A percentile compares a stretch with the other conserved stretches of the same genome.
These are phyloP conservation scores for Leishmania amazonensis DNA, from an alignment of 208 protist species.

Conservation along the genomic window DNA sequence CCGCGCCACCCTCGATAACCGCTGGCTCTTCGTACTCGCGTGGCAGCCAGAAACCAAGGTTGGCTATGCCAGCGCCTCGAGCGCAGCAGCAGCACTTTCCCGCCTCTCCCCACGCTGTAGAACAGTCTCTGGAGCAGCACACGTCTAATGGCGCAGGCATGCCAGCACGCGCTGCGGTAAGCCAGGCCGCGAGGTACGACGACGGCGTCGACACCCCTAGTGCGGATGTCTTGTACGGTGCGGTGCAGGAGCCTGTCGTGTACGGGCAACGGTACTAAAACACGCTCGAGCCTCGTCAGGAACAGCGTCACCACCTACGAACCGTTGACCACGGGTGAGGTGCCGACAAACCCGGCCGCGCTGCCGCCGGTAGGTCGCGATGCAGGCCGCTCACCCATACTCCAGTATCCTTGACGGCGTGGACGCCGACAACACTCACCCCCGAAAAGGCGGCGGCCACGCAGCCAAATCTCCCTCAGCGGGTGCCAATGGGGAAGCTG, in stretches of 20 bases:
- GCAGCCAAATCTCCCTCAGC: neutral
- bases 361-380: constrained; percentile 22
- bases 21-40: neutral
- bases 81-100: neutral
- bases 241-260: neutral
- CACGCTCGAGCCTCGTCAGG: constrained; percentile 17
- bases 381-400: constrained; percentile 14
- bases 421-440: neutral
- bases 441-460: neutral
- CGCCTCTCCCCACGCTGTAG: neutral
- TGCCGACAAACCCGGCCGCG: constrained; percentile 13
- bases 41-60: neutral
- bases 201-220: constrained; percentile 11
- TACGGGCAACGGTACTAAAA: constrained; percentile 7
- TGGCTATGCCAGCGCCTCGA: no score
- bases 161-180: neutral
- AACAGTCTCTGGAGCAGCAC: neutral
- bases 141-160: neutral
- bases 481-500: neutral
- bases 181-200: neutral
- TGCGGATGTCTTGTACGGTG: neutral
- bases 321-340: constrained; percentile 14
- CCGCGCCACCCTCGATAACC: neutral
- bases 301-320: constrained; percentile 20
- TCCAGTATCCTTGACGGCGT: neutral